Evolutionary conservation across 1,139 yeast species (phyloP).

Genomic region (Hemisphaericaspora subhashii): DNA sequence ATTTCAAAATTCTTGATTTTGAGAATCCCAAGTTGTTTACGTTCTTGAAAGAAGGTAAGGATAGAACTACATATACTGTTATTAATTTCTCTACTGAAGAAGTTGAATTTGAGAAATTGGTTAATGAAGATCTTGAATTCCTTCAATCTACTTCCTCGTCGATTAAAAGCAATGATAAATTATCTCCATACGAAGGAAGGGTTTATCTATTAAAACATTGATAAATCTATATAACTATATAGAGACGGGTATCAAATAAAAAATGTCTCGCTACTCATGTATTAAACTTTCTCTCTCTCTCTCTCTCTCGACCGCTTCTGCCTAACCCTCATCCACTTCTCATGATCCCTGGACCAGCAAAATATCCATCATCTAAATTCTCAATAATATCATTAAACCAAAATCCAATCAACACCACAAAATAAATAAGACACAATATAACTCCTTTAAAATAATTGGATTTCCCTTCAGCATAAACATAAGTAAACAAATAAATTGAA

Average conservation of each 20-base stretch:
- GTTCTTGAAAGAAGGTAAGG: conserved; percentile 29
- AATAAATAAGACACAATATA: conserved; percentile 75
- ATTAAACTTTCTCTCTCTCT: neutral
- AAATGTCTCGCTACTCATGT: neutral
- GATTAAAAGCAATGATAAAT: conserved; percentile 10
- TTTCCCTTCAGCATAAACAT: conserved; percentile 95
- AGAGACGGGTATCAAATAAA: neutral
- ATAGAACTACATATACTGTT: conserved; percentile 33
- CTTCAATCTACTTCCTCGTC: conserved; percentile 9
- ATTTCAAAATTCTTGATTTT: conserved; percentile 37
- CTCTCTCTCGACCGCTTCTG: neutral
- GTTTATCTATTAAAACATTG: conserved; percentile 21
- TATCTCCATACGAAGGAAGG: conserved; percentile 41
- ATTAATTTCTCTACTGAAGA: conserved; percentile 43
- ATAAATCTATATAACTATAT: neutral
- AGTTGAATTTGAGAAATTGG: conserved; percentile 25
- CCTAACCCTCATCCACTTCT: conserved; percentile 2
- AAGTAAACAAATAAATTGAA: conserved; percentile 86
- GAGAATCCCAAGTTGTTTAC: conserved; percentile 38
- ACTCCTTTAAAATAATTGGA: conserved; percentile 96
- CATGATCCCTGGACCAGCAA: conserved; percentile 4
- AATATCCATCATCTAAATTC: conserved; percentile 33
- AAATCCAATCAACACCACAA: conserved; percentile 79
- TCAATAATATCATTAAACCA: conserved; percentile 57
- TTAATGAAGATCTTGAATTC: conserved; percentile 28